These are phyloP conservation scores for Berkeleyomyces basicola DNA, from an alignment of 2,329 filamentous ascomycete species.

Conservation along the genomic window DNA sequence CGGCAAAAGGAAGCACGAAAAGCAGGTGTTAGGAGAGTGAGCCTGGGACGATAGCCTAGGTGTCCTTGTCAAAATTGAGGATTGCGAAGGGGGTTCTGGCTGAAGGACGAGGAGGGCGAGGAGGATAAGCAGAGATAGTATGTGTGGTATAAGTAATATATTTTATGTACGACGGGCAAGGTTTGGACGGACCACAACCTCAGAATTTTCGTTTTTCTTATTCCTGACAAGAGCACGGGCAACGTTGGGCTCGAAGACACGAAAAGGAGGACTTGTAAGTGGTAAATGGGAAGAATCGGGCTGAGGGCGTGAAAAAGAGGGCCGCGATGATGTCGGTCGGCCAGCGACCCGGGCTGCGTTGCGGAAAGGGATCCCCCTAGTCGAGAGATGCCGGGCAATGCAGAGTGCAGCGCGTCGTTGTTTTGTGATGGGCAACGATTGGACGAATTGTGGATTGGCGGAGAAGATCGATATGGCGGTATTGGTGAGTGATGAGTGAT, in stretches of 20 bases:
- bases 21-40: background rate
- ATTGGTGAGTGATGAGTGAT: background rate
- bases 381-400: background rate
- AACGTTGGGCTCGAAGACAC: background rate
- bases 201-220: background rate
- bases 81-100: background rate
- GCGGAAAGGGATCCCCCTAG: background rate
- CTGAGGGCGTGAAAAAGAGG: background rate
- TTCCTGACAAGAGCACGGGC: constrained; percentile 1
- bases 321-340: no score
- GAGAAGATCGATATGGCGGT: background rate
- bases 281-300: background rate
- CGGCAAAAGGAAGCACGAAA: constrained; percentile 1
- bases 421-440: background rate
- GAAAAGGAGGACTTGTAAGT: background rate
- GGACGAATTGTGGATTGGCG: background rate
- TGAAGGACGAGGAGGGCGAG: background rate
- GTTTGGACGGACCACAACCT: background rate
- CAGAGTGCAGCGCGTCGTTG: background rate
- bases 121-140: background rate
- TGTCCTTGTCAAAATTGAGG: constrained; percentile 4
- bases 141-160: background rate
- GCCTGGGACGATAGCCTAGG: background rate
- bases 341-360: background rate
- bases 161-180: background rate